Base-by-base conservation (phyloP, 208 protist genomes). In the Leishmania guyanensis region DNA sequence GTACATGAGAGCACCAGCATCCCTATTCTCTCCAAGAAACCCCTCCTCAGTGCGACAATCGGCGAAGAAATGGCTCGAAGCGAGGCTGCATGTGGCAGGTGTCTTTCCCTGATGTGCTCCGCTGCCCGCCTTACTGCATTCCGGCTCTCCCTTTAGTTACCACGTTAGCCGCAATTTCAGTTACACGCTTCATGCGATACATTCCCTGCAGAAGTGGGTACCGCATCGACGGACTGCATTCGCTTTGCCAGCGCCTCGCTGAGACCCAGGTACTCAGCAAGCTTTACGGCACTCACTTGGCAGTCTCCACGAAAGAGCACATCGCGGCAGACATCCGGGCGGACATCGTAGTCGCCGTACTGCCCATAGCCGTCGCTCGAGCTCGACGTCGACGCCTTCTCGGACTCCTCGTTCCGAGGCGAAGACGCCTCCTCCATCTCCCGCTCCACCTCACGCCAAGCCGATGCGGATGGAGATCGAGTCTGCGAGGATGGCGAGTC, bases 261-360 rank as follows among this genome's bases (percentile, higher is more conserved):
- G 20, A 95, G 82, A 0, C 89, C 91, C 50, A 98, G 26, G 26
- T 65, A 78, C 64, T 87, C 77, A 0, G 91, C 92, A 1, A 98
- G 74, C 17, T 69, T 36, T 64, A 75, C 60, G 36, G 36, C 36
- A 39, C 36, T 39, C 36, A 39, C 36, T 2, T 39, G 36, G 36
- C 36, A 39, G 74, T 97, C 92, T 8, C 93, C 93, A 2, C 83
- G 84, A 71, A 96, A 92, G 54, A 96, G 91, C 6, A 95, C 75
- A 76, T 98, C 95, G 5, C 93, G 85, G 75, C 76, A 89, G 16
- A 85, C 46, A 1, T 46, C 77, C 0, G 87, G 81, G 64, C 90
- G 78, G 9, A 43, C 46, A 51, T 72, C 43, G 69, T 86, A 81
- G 16, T 77, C 66, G n/a, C 70, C 86, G 79, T 90, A 91, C 81